These are phyloP conservation scores for Agaricus subrufescens DNA, from an alignment of 768 basidiomycete species.

Conservation along the genomic window DNA sequence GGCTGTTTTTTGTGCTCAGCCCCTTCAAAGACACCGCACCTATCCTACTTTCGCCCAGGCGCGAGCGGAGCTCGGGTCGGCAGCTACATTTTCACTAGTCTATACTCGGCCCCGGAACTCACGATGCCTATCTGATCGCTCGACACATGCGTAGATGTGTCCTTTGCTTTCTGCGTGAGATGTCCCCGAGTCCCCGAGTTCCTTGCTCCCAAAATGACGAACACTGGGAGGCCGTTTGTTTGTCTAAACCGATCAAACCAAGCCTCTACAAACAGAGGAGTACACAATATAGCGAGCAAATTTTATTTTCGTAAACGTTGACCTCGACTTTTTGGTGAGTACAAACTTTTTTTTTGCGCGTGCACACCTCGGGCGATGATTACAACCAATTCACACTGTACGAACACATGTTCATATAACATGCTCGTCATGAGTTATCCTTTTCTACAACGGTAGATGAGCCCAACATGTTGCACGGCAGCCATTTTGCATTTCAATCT, in stretches of 20 bases:
- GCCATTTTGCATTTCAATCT: neutral
- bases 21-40: no score
- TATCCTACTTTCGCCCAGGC: no score
- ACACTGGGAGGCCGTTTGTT: neutral
- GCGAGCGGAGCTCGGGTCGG: neutral
- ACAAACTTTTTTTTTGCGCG: neutral
- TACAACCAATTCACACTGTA: constrained; percentile 73
- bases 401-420: constrained; percentile 42
- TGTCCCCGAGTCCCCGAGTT: neutral
- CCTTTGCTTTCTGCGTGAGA: no score
- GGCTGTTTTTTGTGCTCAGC: no score
- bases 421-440: constrained; percentile 42
- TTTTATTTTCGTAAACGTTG: neutral
- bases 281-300: neutral
- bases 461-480: constrained; percentile 19
- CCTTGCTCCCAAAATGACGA: neutral
- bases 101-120: neutral
- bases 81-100: neutral
- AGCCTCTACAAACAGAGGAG: neutral
- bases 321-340: constrained; percentile 18
- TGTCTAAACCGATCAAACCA: neutral
- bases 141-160: no score
- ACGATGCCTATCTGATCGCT: no score
- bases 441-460: constrained; percentile 89
- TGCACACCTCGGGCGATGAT: constrained; percentile 36